Evolutionary conservation across 352 stramenopile genomes (phyloP), one percentile per base, ranked within the genome.

Genomic region (Phytophthora idaei): DNA sequence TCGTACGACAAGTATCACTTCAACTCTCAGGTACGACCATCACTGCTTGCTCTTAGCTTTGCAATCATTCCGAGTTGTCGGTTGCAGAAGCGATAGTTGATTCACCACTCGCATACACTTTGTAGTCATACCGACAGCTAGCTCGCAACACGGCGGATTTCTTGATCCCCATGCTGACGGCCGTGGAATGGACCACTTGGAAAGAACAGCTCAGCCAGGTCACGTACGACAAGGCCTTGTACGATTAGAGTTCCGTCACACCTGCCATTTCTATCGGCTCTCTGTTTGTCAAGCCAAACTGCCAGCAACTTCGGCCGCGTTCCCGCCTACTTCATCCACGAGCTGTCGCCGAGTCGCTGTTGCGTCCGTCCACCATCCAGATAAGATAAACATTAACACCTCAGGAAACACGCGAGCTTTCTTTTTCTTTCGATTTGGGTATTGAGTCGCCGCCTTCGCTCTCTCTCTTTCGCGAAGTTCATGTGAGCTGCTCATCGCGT

Each of bases 181-280:
- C 85, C 6, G 72, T 91, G 52, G 87, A 94, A 70, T 95, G 87
- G 85, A 76, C 75, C 48, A 94, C 84, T 52, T 94, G 87, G 85
- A 95, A 95, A 71, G 78, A 89, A 27, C 71, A 95, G 61, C 78
- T 93, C 14, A 75, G 80, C 58, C 73, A 83, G 9, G 81, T 93
- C 65, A 79, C 77, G 41, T 91, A 92, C 71, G 83, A 93, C 72
- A 89, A 91, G 66, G 67, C 81, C 28, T 68, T 95, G 60, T 95
- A 92, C 76, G 82, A 93, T 34, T 95, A 76, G 76, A 69, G 17
- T 49, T 60, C 28, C 49, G 48, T 42, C 28, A 50, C 44, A 12
- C 10, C 5, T 37, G 15, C 36, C 3, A 5, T 62, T 57, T 52
- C 6, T 49, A 49, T 48, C 37, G n/a, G 5, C 12, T 47, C 28